phyloP scores from a whole-genome alignment of 1,284 basidiomycete species.

The Neolentinus lepideus region DNA sequence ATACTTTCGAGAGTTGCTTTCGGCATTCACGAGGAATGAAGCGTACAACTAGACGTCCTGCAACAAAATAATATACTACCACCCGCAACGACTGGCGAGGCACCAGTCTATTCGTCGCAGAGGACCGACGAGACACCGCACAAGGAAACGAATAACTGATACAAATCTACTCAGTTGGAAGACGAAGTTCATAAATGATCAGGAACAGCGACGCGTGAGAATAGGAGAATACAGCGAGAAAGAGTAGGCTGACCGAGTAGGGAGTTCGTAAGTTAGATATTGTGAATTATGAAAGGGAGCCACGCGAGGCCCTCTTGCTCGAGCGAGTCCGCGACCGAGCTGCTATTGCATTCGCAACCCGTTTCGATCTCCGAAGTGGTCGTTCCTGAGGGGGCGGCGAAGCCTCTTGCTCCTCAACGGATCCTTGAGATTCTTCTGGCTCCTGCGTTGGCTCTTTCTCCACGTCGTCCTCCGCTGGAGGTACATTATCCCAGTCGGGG shows the following conservation, averaged over 20 bases:
- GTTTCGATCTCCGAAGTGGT: constrained; percentile 56
- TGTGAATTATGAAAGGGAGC: constrained; percentile 23
- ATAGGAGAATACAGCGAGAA: not conserved
- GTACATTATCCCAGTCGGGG: constrained; percentile 42
- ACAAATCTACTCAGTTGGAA: not conserved
- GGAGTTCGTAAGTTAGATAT: not conserved
- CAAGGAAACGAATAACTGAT: constrained; percentile 1
- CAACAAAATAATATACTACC: not conserved
- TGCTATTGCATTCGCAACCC: constrained; percentile 51
- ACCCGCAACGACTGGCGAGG: not conserved
- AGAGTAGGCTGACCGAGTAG: not conserved
- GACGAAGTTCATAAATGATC: constrained; percentile 1
- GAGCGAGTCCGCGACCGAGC: constrained; percentile 34
- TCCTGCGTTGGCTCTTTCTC: constrained; percentile 1
- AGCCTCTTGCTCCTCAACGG: constrained; percentile 2
- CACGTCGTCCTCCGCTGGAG: constrained; percentile 4
- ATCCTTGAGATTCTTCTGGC: constrained; percentile 1
- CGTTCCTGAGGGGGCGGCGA: constrained; percentile 9
- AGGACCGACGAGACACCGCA: not conserved
- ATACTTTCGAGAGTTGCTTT: not conserved
- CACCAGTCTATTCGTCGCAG: not conserved
- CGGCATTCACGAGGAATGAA: not conserved
- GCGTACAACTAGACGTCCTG: not conserved
- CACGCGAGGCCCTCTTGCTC: constrained; percentile 23
- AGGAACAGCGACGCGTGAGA: not conserved